These are phyloP conservation scores for Monosiga brevicollis DNA, from an alignment of 78 protist genomes.

Conservation along the genomic window DNA sequence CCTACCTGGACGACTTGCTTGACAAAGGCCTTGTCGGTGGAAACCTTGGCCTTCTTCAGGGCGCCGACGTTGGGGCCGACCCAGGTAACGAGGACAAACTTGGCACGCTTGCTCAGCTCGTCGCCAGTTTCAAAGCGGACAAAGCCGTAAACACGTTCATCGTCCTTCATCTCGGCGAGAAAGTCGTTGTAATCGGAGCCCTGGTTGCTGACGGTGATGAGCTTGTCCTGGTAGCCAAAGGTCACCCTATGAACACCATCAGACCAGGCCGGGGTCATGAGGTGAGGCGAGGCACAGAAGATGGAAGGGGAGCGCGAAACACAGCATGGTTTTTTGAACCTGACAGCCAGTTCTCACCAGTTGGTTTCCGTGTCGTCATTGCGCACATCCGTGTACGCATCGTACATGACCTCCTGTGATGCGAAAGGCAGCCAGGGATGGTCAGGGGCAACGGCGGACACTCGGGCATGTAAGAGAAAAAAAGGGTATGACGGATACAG, in stretches of 20 bases:
- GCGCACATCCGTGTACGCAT: constrained; percentile 36
- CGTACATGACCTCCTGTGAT: constrained; percentile 12
- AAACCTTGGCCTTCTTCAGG: constrained; percentile 36
- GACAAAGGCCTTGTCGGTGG: constrained; percentile 25
- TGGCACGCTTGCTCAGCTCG: constrained; percentile 38
- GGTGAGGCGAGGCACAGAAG: not conserved
- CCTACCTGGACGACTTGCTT: constrained; percentile 12
- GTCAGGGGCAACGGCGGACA: no score
- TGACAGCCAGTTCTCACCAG: constrained; percentile 7
- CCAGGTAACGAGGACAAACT: constrained; percentile 34
- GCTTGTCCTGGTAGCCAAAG: constrained; percentile 13
- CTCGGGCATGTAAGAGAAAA: no score
- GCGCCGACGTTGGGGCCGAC: constrained; percentile 28
- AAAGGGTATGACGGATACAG: no score
- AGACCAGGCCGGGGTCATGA: not conserved
- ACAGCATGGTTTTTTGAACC: not conserved
- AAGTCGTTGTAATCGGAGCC: constrained; percentile 34
- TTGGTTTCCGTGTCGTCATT: constrained; percentile 16
- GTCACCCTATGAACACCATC: not conserved
- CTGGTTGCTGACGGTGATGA: not conserved
- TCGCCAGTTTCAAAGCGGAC: constrained; percentile 40
- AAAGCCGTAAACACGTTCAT: constrained; percentile 28
- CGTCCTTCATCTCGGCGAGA: constrained; percentile 6
- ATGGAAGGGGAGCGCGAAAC: not conserved
- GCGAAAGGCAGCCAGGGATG: no score